Base-by-base conservation (phyloP, 495 filamentous ascomycete genomes). In the Penicillium ochrochloron region DNA sequence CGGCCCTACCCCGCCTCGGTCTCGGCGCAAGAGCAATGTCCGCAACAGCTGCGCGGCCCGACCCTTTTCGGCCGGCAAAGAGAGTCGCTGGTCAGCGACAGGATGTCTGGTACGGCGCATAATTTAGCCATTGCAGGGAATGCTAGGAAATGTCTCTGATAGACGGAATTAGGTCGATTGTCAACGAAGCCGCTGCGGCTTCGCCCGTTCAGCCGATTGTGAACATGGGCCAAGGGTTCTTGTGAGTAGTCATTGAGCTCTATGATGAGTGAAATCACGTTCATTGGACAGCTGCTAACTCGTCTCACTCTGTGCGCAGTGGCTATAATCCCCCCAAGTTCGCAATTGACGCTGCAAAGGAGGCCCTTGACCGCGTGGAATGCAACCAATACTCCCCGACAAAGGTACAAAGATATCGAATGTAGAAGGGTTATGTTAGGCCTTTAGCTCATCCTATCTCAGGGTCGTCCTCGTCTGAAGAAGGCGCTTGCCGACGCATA, bases 311-410 rank as follows among this genome's bases (percentile, higher is more conserved):
- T 55, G 8, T 46, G 5, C 12, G n/a, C 60, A 88, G 86, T 77
- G 95, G 95, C 33, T 99, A 99, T 75, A 99, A 99, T 71, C 95
- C 95, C 48, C 95, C 95, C 2, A 76, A 88, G 15, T 99, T 97
- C 75, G 93, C 97, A 57, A 80, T 96, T 59, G 85, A 97, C 67
- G 95, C 95, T 27, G 95, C 95, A 53, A 97, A 96, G 75, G 81
- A 87, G 21, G 93, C 93, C 41, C 83, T 99, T 25, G 88, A 97
- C 73, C 84, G 86, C n/a, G 95, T 99, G 7, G 95, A 98, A 57
- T 97, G 94, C 83, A 99, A 99, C 75, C 95, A 99, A 80, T 99
- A 99, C 79, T 92, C 93, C 15, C 95, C 95, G 4, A 98, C 95
- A 1, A 93, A 91, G 85, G 86, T 88, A 75, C 1, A 46, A 53